Evolutionary conservation across 441 rosid species (phyloP).

Genomic region (Heliophila coronopifolia): DNA sequence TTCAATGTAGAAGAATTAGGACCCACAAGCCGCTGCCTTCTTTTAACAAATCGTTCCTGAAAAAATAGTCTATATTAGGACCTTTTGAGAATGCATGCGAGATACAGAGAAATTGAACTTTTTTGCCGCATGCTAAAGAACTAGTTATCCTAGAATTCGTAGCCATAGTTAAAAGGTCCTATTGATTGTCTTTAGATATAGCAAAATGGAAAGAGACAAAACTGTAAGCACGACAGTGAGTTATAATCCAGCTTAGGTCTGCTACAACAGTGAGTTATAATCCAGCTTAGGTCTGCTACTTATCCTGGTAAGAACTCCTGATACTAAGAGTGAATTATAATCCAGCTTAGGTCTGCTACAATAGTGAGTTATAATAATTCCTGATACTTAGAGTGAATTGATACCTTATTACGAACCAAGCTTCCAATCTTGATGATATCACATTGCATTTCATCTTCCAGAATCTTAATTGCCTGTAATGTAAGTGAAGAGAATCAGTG

Average conservation of each 20-base stretch:
- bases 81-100: no score
- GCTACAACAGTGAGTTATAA: not conserved
- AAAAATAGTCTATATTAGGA: slow-evolving; percentile 11
- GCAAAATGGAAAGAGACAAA: not conserved
- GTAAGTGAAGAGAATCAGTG: no score
- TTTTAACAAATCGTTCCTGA: slow-evolving; percentile 88
- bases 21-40: slow-evolving; percentile 85
- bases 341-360: not conserved
- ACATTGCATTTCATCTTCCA: slow-evolving; percentile 76
- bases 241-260: not conserved
- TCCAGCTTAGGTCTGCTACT: not conserved
- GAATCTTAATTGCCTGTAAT: slow-evolving; percentile 72
- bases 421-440: slow-evolving; percentile 80
- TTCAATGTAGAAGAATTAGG: slow-evolving; percentile 88
- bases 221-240: not conserved
- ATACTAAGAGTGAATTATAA: slow-evolving; percentile 21
- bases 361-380: not conserved
- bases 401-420: slow-evolving; percentile 87
- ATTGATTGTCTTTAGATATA: not conserved
- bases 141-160: no score
- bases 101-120: not conserved
- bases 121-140: no score
- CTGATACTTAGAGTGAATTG: not conserved
- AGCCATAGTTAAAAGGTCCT: not conserved
- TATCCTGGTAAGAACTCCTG: no score